These are phyloP conservation scores for Verbascum thapsus DNA, from an alignment of 257 asterid genomes.

Conservation along the genomic window DNA sequence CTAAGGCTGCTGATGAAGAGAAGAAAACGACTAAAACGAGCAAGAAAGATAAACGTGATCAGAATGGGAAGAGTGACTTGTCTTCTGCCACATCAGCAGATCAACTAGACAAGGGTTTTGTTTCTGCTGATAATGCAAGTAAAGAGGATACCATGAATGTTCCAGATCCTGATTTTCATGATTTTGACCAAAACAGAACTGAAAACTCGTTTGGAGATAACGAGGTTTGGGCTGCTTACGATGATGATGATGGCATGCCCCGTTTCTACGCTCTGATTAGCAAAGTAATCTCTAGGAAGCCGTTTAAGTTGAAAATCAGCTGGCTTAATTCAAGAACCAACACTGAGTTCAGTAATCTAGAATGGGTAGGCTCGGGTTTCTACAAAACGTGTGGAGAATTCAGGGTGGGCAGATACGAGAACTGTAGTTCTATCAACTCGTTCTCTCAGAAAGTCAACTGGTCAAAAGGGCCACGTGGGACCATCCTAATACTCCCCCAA, in stretches of 20 bases:
- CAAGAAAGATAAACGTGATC: conserved; percentile 39
- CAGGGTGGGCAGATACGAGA: conserved; percentile 57
- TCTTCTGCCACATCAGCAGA: conserved; percentile 33
- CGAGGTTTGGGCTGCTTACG: conserved; percentile 87
- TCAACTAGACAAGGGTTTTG: conserved; percentile 31
- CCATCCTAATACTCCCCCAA: conserved; percentile 52
- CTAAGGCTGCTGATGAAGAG: conserved; percentile 32
- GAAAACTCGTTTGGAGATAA: conserved; percentile 65
- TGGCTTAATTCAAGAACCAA: conserved; percentile 78
- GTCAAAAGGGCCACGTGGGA: conserved; percentile 61
- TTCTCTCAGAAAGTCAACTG: conserved; percentile 74
- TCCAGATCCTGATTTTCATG: conserved; percentile 85
- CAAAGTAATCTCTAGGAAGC: conserved; percentile 64
- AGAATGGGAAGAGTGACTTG: conserved; percentile 40
- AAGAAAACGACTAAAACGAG: conserved; percentile 38
- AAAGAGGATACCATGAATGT: conserved; percentile 54
- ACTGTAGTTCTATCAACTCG: conserved; percentile 50
- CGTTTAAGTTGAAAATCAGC: conserved; percentile 68
- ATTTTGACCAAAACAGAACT: conserved; percentile 66
- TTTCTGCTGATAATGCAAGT: conserved; percentile 34
- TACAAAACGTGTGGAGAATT: conserved; percentile 81
- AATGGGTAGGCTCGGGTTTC: conserved; percentile 77
- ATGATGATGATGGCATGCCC: conserved; percentile 81
- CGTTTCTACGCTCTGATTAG: conserved; percentile 73
- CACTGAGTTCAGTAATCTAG: conserved; percentile 55